These are phyloP conservation scores for Prototheca wickerhamii DNA, from an alignment of 163 green algal species.

Conservation along the genomic window DNA sequence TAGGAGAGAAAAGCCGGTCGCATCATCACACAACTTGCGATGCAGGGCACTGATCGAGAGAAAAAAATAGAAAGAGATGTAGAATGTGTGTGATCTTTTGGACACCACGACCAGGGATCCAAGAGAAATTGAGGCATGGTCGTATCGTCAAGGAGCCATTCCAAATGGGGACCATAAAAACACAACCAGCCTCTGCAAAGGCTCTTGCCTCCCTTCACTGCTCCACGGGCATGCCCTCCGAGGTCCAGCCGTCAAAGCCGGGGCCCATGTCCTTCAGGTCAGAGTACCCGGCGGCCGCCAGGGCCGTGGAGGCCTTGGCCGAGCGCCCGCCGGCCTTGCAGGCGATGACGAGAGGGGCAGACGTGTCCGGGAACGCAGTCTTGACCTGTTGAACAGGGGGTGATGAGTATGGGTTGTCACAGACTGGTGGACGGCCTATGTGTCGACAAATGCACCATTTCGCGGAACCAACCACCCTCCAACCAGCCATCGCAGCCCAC, in stretches of 20 bases:
- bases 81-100: too few relatives aligned
- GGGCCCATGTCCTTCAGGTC: background rate
- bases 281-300: background rate
- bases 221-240: background rate
- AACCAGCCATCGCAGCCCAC: background rate
- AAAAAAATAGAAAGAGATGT: too few relatives aligned
- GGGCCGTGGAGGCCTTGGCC: background rate
- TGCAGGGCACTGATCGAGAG: too few relatives aligned
- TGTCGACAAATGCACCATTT: too few relatives aligned
- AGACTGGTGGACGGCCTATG: background rate
- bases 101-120: too few relatives aligned
- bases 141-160: too few relatives aligned
- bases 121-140: too few relatives aligned
- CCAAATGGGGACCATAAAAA: too few relatives aligned
- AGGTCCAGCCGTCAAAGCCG: background rate
- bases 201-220: background rate
- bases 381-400: conserved; percentile 1
- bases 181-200: too few relatives aligned
- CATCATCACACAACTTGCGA: too few relatives aligned
- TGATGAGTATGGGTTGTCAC: background rate
- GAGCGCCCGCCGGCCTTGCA: background rate
- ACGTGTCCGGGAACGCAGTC: background rate
- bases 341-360: background rate
- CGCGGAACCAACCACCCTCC: too few relatives aligned
- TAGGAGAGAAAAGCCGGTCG: too few relatives aligned